phyloP scores from a whole-genome alignment of 768 basidiomycete genomes.

The Mycena capillaripes region DNA sequence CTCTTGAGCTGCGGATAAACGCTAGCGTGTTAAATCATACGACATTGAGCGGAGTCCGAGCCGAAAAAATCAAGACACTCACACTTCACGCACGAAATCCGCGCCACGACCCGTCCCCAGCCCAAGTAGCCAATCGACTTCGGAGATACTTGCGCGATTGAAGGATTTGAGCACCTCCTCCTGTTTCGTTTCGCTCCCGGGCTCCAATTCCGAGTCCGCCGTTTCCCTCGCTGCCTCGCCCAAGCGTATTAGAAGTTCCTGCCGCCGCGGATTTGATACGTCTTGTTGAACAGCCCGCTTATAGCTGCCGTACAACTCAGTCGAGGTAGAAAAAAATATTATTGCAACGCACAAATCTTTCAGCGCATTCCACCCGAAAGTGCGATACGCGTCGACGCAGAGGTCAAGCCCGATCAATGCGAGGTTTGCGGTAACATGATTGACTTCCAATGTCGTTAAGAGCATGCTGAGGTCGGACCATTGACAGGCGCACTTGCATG shows the following conservation, averaged over 20 bases:
- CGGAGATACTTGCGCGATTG: background rate
- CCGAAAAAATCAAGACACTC: background rate
- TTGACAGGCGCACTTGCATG: constrained; percentile 10
- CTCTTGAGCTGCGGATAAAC: constrained; percentile 4
- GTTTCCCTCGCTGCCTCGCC: background rate
- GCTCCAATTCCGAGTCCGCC: background rate
- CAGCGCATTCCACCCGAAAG: constrained; percentile 16
- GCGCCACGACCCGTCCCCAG: background rate
- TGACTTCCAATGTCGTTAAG: background rate
- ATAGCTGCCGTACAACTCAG: background rate
- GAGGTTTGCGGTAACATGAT: background rate
- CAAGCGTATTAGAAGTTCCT: background rate
- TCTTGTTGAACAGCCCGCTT: background rate
- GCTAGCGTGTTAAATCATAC: background rate
- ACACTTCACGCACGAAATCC: background rate
- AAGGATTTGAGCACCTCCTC: background rate
- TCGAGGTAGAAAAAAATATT: background rate
- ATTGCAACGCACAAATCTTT: constrained; percentile 4
- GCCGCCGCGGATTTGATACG: background rate
- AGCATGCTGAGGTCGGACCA: constrained; percentile 8
- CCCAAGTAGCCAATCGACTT: constrained; percentile 9
- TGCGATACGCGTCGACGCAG: background rate
- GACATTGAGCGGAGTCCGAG: background rate
- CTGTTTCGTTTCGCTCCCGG: background rate
- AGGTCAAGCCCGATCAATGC: background rate